Conservation (phyloP, 2,329 filamentous ascomycete genomes). For the Setomelanomma holmii region DNA sequence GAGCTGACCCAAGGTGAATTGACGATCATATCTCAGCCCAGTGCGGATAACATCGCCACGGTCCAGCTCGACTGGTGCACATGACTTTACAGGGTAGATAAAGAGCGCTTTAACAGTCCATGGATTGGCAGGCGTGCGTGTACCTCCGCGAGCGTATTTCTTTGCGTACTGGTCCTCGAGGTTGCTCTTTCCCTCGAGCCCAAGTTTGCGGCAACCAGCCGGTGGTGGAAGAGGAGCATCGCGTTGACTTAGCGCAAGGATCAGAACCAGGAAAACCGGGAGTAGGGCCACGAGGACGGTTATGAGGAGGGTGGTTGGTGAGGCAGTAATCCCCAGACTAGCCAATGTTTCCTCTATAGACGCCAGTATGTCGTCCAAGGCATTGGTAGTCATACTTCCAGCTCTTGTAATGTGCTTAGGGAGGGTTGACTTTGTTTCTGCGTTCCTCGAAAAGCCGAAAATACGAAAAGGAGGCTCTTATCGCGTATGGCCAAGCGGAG, state of each 20-base stretch:
- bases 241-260: slow-evolving; percentile 31
- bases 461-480: slow-evolving; percentile 16
- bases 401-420: background rate
- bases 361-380: slow-evolving; percentile 21
- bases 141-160: slow-evolving; percentile 51
- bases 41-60: slow-evolving; percentile 68
- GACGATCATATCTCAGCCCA: slow-evolving; percentile 79
- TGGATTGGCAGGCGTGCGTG: slow-evolving; percentile 30
- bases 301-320: slow-evolving; percentile 17
- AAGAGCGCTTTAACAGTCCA: slow-evolving; percentile 71
- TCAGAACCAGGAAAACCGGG: slow-evolving; percentile 29
- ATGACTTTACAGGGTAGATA: slow-evolving; percentile 86
- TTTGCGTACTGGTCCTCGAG: slow-evolving; percentile 63
- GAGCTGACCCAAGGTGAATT: slow-evolving; percentile 80
- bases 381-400: slow-evolving; percentile 15
- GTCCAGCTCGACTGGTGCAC: slow-evolving; percentile 75
- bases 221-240: slow-evolving; percentile 34
- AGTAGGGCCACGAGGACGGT: slow-evolving; percentile 23
- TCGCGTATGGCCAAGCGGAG: slow-evolving; percentile 19
- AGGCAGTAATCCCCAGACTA: slow-evolving; percentile 18
- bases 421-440: background rate
- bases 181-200: slow-evolving; percentile 59
- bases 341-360: slow-evolving; percentile 14
- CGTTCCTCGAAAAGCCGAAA: background rate
- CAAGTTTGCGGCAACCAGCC: slow-evolving; percentile 61